Conservation (phyloP, 2,329 filamentous ascomycete species). For the Hypoxylon sp. region DNA sequence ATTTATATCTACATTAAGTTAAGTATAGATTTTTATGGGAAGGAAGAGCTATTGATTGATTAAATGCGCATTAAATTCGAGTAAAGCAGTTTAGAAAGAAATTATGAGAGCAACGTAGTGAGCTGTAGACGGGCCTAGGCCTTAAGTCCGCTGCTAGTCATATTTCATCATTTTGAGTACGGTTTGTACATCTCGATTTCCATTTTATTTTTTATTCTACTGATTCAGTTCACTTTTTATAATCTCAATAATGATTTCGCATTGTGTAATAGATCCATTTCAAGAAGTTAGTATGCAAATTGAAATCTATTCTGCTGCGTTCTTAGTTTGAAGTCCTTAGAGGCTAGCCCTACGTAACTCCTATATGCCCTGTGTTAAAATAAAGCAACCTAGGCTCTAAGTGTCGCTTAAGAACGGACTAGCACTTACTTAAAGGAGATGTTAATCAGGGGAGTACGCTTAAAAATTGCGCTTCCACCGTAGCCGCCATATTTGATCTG, state of each 20-base stretch:
- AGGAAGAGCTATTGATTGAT: background rate
- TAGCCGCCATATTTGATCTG: slow-evolving; percentile 9
- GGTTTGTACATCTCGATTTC: background rate
- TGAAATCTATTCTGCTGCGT: background rate
- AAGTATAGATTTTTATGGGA: background rate
- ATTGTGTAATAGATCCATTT: background rate
- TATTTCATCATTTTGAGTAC: background rate
- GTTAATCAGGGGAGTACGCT: slow-evolving; percentile 18
- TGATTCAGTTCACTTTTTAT: background rate
- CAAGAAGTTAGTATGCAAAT: background rate
- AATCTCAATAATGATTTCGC: background rate
- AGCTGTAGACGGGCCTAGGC: background rate
- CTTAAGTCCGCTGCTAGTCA: background rate
- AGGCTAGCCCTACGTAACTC: background rate
- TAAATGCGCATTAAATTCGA: background rate
- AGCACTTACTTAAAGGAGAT: slow-evolving; percentile 9
- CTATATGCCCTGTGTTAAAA: background rate
- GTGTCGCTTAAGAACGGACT: background rate
- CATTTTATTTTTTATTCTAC: background rate
- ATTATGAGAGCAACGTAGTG: background rate
- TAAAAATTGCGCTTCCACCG: slow-evolving; percentile 4
- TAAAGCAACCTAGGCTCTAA: background rate
- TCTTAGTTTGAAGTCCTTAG: background rate
- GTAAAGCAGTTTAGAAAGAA: background rate
- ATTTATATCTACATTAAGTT: too few species aligned